These are phyloP conservation scores for Penicillium lividum DNA, from an alignment of 495 filamentous ascomycete species.

Conservation along the genomic window DNA sequence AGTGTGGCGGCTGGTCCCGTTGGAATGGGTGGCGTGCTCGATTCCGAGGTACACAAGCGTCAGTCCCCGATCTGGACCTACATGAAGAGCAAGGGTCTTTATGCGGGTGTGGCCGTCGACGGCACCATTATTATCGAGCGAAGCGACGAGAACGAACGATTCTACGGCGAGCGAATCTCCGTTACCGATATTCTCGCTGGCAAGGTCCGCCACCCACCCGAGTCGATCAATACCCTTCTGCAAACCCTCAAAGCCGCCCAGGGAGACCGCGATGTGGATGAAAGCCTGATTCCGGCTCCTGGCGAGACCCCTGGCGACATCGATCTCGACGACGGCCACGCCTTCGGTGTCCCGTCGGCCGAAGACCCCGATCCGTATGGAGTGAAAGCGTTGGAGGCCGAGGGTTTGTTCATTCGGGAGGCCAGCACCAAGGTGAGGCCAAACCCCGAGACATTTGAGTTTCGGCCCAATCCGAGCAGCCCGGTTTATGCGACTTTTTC, in stretches of 20 bases:
- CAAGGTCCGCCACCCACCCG: constrained; percentile 69
- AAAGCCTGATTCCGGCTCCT: constrained; percentile 45
- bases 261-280: constrained; percentile 73
- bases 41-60: constrained; percentile 70
- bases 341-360: constrained; percentile 74
- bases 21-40: constrained; percentile 70
- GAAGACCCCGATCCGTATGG: constrained; percentile 86
- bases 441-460: constrained; percentile 75
- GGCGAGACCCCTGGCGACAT: constrained; percentile 76
- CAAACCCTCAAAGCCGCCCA: constrained; percentile 85
- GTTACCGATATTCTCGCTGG: constrained; percentile 82
- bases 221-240: constrained; percentile 63
- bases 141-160: constrained; percentile 84
- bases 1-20: constrained; percentile 77
- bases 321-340: constrained; percentile 47
- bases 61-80: constrained; percentile 82
- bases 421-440: constrained; percentile 72
- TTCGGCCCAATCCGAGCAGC: constrained; percentile 71
- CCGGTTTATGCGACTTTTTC: constrained; percentile 70
- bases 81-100: constrained; percentile 82
- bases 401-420: constrained; percentile 83
- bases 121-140: constrained; percentile 84
- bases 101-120: constrained; percentile 78
- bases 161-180: constrained; percentile 71
- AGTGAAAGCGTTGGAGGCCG: constrained; percentile 78